These are phyloP conservation scores for Salvia splendens DNA, from an alignment of 257 asterid genomes.

Conservation along the genomic window DNA sequence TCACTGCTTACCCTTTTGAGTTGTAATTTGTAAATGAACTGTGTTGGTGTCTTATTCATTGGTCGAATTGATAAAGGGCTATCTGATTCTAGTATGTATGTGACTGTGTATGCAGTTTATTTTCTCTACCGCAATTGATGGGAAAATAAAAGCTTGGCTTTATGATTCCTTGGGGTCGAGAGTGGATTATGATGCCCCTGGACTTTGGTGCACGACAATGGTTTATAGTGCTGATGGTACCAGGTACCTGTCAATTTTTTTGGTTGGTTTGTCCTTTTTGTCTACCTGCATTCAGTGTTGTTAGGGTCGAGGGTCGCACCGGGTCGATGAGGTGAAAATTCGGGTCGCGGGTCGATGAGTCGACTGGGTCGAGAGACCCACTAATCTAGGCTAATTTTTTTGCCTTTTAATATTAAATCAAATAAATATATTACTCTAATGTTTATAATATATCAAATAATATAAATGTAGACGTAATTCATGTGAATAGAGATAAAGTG, in stretches of 20 bases:
- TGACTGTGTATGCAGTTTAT: constrained; percentile 65
- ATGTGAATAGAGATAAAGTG: too few species aligned
- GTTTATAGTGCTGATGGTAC: constrained; percentile 98
- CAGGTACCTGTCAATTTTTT: constrained; percentile 52
- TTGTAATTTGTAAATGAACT: constrained; percentile 19
- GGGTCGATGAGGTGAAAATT: too few species aligned
- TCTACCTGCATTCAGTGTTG: neutral
- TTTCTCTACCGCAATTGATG: constrained; percentile 97
- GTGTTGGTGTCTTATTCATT: constrained; percentile 7
- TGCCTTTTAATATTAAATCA: too few species aligned
- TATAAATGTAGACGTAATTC: too few species aligned
- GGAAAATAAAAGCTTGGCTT: constrained; percentile 98
- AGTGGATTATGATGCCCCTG: constrained; percentile 99
- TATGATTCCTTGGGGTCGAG: constrained; percentile 95
- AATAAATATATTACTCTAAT: too few species aligned
- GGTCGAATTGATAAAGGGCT: constrained; percentile 24
- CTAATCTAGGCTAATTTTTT: too few species aligned
- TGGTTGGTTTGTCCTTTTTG: constrained; percentile 20
- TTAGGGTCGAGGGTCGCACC: too few species aligned
- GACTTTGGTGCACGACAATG: constrained; percentile 97
- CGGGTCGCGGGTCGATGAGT: too few species aligned
- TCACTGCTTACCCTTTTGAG: constrained; percentile 15
- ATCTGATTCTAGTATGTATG: constrained; percentile 34
- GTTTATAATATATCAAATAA: too few species aligned
- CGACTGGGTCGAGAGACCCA: too few species aligned